Base-by-base conservation (phyloP, 2,329 filamentous ascomycete species). In the Penicillium sp. region DNA sequence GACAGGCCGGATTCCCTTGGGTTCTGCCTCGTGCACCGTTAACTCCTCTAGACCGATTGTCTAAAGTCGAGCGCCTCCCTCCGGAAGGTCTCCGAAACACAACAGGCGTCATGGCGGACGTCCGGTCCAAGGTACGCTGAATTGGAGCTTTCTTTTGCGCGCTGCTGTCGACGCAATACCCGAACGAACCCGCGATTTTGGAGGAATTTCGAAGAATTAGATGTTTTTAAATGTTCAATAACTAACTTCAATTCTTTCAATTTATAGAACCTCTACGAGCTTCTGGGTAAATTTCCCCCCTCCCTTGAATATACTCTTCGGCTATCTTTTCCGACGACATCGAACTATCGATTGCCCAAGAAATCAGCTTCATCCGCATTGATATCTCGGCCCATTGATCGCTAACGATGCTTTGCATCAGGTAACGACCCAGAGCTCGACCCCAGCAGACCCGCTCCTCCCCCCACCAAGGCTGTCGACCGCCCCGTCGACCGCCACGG, bases 181-280 rank as follows among this genome's bases (percentile, higher is more conserved):
- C 32, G 13, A 27, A 18, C 16, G 35, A 34, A 41, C 34, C 39
- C 50, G 50, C 50, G 44, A 48, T 53, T n/a, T 53, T 27, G 38
- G 47, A 41, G 50, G n/a, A 43, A 53, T 48, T 35, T 9, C 14
- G 19, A 26, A 26, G 35, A 19, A 49, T 45, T 34, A 30, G 7
- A 14, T 16, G 51, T 56, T 56, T 16, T 41, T 41, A 5, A n/a
- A 51, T 47, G 39, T 51, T 44, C 40, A 50, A 49, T 61, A 59
- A 58, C 65, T 67, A 61, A 69, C 61, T 51, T 45, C 30, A 44
- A 29, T 50, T 40, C 40, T 49, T 55, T 35, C 45, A 18, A 49
- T 36, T 60, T 58, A 66, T 70, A 97, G 94, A 99, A 99, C 85
- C 87, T 90, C 74, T 97, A 90, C 85, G 93, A 94, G 85, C 88